phyloP scores from a whole-genome alignment of 1,284 basidiomycete genomes.

The Polyporus tsugae region DNA sequence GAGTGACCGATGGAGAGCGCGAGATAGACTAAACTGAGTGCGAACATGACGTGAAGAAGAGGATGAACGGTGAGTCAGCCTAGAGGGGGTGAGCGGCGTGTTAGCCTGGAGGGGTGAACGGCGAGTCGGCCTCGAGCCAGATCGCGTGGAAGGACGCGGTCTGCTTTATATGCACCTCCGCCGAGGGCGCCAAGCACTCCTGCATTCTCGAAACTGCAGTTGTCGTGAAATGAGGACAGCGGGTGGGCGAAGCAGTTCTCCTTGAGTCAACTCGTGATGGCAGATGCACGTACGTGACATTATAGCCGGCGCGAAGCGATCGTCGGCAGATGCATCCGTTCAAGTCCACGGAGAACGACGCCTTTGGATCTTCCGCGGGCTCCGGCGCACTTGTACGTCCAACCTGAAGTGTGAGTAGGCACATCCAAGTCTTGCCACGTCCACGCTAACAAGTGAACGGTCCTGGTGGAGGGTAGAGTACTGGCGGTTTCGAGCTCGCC shows the following conservation, averaged over 20 bases:
- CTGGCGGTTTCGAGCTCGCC: not conserved
- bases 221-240: no score
- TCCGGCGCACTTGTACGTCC: not conserved
- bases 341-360: not conserved
- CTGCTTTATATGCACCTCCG: not conserved
- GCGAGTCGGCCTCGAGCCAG: not conserved
- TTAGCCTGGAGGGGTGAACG: not conserved
- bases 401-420: not conserved
- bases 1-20: conserved; percentile 16
- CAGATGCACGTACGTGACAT: not conserved
- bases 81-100: not conserved
- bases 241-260: no score
- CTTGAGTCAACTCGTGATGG: not conserved
- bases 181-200: not conserved
- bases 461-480: not conserved
- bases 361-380: not conserved
- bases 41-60: conserved; percentile 16
- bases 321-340: not conserved
- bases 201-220: not conserved
- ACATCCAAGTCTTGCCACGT: not conserved
- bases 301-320: not conserved
- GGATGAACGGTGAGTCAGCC: not conserved
- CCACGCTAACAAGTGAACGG: no score
- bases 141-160: not conserved
- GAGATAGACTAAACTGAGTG: conserved; percentile 14